Evolutionary conservation across 176 grass and related monocot genomes (phyloP), one percentile per base, ranked within the genome.

Genomic region (Puya raimondii): DNA sequence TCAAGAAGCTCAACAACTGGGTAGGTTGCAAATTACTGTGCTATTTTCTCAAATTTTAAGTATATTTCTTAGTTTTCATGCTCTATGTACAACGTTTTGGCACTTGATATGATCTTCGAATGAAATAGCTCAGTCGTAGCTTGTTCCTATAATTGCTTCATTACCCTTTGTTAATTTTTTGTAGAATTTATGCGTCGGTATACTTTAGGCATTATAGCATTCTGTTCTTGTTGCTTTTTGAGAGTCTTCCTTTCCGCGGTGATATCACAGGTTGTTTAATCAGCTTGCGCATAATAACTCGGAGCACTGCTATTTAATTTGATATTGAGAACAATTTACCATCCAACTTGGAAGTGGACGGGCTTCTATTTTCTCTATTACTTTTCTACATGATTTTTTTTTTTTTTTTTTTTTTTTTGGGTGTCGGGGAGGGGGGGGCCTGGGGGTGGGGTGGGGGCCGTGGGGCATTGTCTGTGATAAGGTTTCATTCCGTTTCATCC

Each of bases 1-100:
- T 99, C 76, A 99, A 99, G 72, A 99, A 99, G 79, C 84, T 97
- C 18, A 97, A 97, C 64, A 97, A 97, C 79, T 97, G 93, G 93
- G 94, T 93, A 18, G 56, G 56, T 61, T 16, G 16, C 17, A 58
- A 9, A 58, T 58, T 58, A 58, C 53, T 14, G 15, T 58, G 53
- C 9, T 7, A 18, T 58, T 17, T 58, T 58, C 16, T 58, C 15
- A 58, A 58, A n/a, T 17, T 58, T n/a, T 1, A 2, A 6, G 53
- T 58, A n/a, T 14, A n/a, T 17, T 15, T n/a, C 18, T 58, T 58
- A 17, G 16, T 2, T 58, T 14, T 20, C 53, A 58, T 58, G 18
- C 6, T 20, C 16, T 18, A 58, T 58, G 1, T 58, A n/a, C 2
- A 26, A 26, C 1, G 1, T 26, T 26, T 26, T 26, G 25, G 25